Base-by-base conservation (phyloP, 2,329 filamentous ascomycete genomes). In the Phyllosticta capitalensis region DNA sequence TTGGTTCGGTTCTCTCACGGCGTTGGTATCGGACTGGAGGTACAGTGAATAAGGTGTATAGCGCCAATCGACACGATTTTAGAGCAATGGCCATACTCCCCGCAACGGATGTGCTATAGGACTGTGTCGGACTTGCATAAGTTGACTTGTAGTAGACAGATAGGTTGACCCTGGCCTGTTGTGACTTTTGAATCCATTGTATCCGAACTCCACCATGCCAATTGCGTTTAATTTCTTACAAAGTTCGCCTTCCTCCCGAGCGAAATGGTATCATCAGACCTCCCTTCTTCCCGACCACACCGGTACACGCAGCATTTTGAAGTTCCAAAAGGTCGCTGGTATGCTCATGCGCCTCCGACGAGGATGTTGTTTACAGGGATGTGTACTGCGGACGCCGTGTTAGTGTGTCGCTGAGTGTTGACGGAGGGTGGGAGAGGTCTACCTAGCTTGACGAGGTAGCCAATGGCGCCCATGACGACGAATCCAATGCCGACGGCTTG, bases 331-430 rank as follows among this genome's bases (percentile, higher is more conserved):
- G n/a, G 7, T 45, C 3, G 14, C 38, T n/a, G 38, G 14, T 3
- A 45, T 45, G 22, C 48, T 61, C 63, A 74, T 66, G 72, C 72
- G 54, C 71, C 72, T 60, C 72, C 72, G 63, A 81, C 78, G 61
- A 81, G 72, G 64, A 80, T 80, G 69, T 80, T 80, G 71, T 80
- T 80, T 63, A 81, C 75, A 52, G 78, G 78, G 61, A 81, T 80
- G 67, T 80, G 78, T 58, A 80, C 72, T 75, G 59, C 12, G n/a
- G 56, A 49, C 5, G 38, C n/a, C 14, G 38, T 17, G n/a, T 45
- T 6, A 45, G 38, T n/a, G 3, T 45, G 21, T 50, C n/a, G 38
- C 12, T 5, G 14, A n/a, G 38, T n/a, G 38, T 19, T 17, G 38
- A 24, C n/a, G 28, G 12, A n/a, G 22, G 12, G 22, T 9, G 2